A percentile compares a stretch with the other conserved stretches of the same genome.
Conservation (phyloP, 1,139 yeast species). For the Diutina sp. region DNA sequence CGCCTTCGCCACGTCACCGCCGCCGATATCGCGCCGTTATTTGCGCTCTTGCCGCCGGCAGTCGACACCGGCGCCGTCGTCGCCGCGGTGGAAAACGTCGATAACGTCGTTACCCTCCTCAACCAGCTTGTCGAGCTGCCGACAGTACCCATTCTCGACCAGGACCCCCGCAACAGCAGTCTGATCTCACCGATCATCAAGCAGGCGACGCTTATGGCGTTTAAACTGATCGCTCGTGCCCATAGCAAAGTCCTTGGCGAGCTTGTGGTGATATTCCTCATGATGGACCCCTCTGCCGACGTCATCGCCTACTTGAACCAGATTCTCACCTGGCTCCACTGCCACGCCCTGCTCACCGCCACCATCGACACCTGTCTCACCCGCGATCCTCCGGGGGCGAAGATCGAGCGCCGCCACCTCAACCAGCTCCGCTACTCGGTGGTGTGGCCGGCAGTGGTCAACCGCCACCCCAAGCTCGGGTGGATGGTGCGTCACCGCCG, state of each 20-base stretch:
- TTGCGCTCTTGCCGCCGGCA: constrained; percentile 6
- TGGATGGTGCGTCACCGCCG: neutral
- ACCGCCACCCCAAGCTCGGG: neutral
- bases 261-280: constrained; percentile 16
- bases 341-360: constrained; percentile 12
- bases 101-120: constrained; percentile 13
- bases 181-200: constrained; percentile 11
- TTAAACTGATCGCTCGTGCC: constrained; percentile 14
- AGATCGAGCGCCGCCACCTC: neutral
- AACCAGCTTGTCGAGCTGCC: constrained; percentile 12
- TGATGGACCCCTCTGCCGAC: constrained; percentile 17
- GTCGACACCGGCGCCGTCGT: constrained; percentile 13
- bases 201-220: constrained; percentile 12
- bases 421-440: neutral
- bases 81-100: constrained; percentile 6
- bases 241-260: constrained; percentile 11
- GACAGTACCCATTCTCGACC: neutral
- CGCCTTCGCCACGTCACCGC: constrained; percentile 7
- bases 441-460: neutral
- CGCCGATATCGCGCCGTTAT: constrained; percentile 12
- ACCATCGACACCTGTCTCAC: constrained; percentile 3
- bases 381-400: neutral
- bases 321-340: constrained; percentile 13
- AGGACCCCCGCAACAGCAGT: neutral
- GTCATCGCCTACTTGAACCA: constrained; percentile 16